These are phyloP conservation scores for Ambrosia trifida DNA, from an alignment of 129 eudicot genomes.

Conservation along the genomic window DNA sequence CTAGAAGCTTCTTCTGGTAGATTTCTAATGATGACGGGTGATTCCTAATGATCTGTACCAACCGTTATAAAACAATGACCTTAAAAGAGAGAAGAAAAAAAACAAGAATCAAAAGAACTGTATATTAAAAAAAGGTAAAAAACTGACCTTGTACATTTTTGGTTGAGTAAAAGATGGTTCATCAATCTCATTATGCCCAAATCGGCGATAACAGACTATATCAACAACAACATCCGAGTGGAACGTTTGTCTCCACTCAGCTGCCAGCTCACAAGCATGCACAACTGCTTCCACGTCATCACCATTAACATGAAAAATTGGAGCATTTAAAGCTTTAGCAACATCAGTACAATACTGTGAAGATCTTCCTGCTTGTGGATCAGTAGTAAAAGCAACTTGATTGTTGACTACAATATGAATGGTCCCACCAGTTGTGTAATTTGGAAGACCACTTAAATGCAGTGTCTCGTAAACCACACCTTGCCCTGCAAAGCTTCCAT, in stretches of 20 bases:
- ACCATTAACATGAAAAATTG: slow-evolving; percentile 97
- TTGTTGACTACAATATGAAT: slow-evolving; percentile 95
- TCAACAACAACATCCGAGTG: slow-evolving; percentile 98
- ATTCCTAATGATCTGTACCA: slow-evolving; percentile 66
- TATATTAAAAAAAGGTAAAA: neutral
- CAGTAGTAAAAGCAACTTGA: slow-evolving; percentile 97
- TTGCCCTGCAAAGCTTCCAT: slow-evolving; percentile 97
- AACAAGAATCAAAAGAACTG: neutral
- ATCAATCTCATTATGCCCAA: slow-evolving; percentile 99
- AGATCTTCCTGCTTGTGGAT: slow-evolving; percentile 91
- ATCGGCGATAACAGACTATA: slow-evolving; percentile 90
- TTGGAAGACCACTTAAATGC: slow-evolving; percentile 96
- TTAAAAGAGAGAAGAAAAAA: neutral
- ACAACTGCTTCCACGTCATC: slow-evolving; percentile 98
- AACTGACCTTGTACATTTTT: slow-evolving; percentile 86
- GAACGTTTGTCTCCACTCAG: slow-evolving; percentile 98
- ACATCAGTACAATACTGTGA: slow-evolving; percentile 98
- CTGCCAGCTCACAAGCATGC: slow-evolving; percentile 97
- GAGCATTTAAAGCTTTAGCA: slow-evolving; percentile 93
- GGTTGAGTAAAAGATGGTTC: slow-evolving; percentile 98
- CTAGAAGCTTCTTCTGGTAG: slow-evolving; percentile 78
- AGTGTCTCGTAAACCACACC: slow-evolving; percentile 94
- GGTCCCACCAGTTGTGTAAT: slow-evolving; percentile 99
- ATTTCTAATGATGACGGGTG: slow-evolving; percentile 88
- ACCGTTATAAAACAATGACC: slow-evolving; percentile 11